Evolutionary conservation across 108 stramenopile genomes (phyloP).

Genomic region (Cyclotella atomus): DNA sequence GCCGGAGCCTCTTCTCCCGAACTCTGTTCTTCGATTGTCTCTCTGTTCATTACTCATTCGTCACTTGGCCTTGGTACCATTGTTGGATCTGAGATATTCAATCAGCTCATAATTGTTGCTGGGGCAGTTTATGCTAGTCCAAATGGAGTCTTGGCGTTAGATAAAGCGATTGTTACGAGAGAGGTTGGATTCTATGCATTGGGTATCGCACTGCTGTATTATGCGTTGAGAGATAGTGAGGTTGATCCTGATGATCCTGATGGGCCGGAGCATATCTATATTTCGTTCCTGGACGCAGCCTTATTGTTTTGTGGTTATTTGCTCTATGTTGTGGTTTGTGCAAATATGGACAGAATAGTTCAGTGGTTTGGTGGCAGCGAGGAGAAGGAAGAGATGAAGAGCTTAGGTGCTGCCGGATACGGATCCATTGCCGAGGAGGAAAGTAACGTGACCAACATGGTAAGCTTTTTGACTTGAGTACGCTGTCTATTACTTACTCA

Average conservation of each 20-base stretch:
- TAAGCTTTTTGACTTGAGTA: neutral
- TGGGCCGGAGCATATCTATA: constrained; percentile 60
- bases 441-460: neutral
- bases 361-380: neutral
- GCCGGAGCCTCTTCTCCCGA: constrained; percentile 84
- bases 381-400: constrained; percentile 3
- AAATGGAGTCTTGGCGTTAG: constrained; percentile 46
- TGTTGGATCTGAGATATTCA: constrained; percentile 75
- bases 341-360: constrained; percentile 55
- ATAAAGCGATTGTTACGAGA: constrained; percentile 60
- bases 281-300: constrained; percentile 59
- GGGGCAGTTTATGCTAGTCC: constrained; percentile 66
- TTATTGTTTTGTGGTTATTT: constrained; percentile 77
- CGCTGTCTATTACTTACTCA: no score
- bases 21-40: constrained; percentile 66
- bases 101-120: constrained; percentile 85
- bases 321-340: constrained; percentile 72
- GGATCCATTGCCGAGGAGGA: neutral
- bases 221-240: constrained; percentile 54
- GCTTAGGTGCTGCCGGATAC: neutral
- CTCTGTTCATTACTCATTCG: constrained; percentile 84
- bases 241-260: constrained; percentile 23
- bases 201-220: constrained; percentile 56
- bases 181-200: constrained; percentile 79
- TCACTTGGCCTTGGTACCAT: constrained; percentile 85